Base-by-base conservation (phyloP, 2,329 filamentous ascomycete genomes). In the Ilyonectria sp. region DNA sequence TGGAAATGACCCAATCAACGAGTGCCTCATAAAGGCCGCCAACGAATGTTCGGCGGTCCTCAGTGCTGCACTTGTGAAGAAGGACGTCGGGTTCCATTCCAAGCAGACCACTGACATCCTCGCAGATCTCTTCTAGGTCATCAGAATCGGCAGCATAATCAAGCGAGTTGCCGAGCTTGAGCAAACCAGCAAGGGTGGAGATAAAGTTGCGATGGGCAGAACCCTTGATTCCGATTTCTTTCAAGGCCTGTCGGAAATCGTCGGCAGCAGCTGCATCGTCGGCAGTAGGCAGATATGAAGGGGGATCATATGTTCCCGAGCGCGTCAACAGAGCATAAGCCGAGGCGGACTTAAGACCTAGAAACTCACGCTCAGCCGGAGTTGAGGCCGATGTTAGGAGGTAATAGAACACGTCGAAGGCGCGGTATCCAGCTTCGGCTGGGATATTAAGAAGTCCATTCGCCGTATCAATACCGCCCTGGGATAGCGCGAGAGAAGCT, bases 381-480 rank as follows among this genome's bases (percentile, higher is more conserved):
- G 94, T 96, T 0, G 96, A 97, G 1, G 93, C 93, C n/a, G 93
- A 94, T 0, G 95, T 97, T 47, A 98, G 87, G 1, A 99, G 89
- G 76, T 98, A 98, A 83, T 99, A 98, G 78, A 99, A 98, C 56
- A 97, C 96, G 77, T 99, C 95, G 74, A 99, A 99, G 4, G 95
- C 96, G 69, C 96, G 91, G 80, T 94, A 94, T 13, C 96, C 96
- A 7, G 90, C 78, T 77, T 97, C 91, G 0, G 90, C 81, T 0
- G 96, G 93, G 17, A 99, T 90, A 63, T 93, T 90, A 17, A 98
- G 85, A 11, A 99, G 85, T 47, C 95, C 96, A 69, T 90, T 90
- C 21, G 86, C 83, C 0, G 94, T 96, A 78, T 99, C 93, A 67
- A 99, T 93, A 19, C 96, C 96, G 3, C 94, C 93, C 44, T 94